A percentile compares a stretch with the other conserved stretches of the same genome.
phyloP scores from a whole-genome alignment of 257 asterid genomes.

The Solanum pinnatisectum region DNA sequence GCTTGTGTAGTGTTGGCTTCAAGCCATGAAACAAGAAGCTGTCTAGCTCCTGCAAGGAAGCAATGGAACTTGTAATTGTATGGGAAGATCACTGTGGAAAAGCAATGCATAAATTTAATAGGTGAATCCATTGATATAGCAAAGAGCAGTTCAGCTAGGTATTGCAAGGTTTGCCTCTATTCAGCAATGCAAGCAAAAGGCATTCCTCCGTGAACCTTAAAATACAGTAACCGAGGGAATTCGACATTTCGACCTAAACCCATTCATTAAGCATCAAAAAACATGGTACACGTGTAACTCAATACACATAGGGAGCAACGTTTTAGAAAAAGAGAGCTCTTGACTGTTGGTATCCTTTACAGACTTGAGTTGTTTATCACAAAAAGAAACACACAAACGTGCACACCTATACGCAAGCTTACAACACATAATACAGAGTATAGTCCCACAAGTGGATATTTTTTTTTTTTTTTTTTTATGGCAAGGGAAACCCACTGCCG shows the following conservation, averaged over 20 bases:
- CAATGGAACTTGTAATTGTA: not conserved
- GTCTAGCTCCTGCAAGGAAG: constrained; percentile 42
- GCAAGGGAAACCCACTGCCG: no score
- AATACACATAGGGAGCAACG: not conserved
- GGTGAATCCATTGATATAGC: not conserved
- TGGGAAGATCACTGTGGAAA: not conserved
- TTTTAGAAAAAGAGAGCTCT: not conserved
- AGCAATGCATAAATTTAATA: not conserved
- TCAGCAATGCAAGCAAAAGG: not conserved
- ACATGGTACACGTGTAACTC: not conserved
- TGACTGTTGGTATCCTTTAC: not conserved
- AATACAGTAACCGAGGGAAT: not conserved
- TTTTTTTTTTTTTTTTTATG: no score
- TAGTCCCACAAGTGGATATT: not conserved
- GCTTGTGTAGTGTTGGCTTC: constrained; percentile 61
- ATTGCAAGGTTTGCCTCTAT: not conserved
- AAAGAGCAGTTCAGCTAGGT: not conserved
- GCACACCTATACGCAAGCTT: not conserved
- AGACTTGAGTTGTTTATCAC: not conserved
- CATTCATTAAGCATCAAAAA: not conserved
- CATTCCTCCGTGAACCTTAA: not conserved
- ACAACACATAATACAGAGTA: not conserved
- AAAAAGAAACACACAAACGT: not conserved
- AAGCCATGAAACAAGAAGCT: constrained; percentile 29
- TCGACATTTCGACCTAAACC: not conserved